These are phyloP conservation scores for Simplicillium aogashimaense DNA, from an alignment of 2,329 filamentous ascomycete genomes.

Conservation along the genomic window DNA sequence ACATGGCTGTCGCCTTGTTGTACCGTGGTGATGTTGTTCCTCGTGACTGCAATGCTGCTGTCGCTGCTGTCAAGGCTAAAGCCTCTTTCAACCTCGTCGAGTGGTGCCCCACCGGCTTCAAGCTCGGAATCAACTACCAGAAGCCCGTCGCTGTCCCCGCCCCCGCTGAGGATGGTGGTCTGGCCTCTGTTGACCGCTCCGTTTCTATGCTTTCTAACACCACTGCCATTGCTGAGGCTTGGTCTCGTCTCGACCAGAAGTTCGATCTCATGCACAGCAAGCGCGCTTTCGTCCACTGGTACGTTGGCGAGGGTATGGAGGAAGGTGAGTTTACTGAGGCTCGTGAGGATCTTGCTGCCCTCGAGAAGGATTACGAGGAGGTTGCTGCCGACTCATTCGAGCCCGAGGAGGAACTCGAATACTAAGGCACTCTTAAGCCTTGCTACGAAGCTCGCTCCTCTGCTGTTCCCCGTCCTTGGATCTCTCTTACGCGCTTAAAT, in stretches of 20 bases:
- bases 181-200: conserved; percentile 51
- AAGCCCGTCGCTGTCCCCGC: conserved; percentile 51
- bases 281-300: conserved; percentile 69
- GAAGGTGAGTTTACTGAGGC: conserved; percentile 85
- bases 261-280: conserved; percentile 74
- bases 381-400: conserved; percentile 64
- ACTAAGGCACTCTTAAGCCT: conserved; percentile 42
- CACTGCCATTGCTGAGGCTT: conserved; percentile 63
- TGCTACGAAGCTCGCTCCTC: not conserved
- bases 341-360: conserved; percentile 73
- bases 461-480: not conserved
- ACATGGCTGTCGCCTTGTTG: conserved; percentile 64
- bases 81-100: conserved; percentile 64
- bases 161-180: conserved; percentile 43
- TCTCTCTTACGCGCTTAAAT: not conserved
- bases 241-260: conserved; percentile 64
- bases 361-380: conserved; percentile 84
- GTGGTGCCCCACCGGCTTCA: conserved; percentile 69
- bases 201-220: conserved; percentile 69
- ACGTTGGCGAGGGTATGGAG: conserved; percentile 86
- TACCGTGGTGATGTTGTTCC: conserved; percentile 65
- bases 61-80: conserved; percentile 60
- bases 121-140: conserved; percentile 68
- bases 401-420: conserved; percentile 60
- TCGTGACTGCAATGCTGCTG: conserved; percentile 58